Base-by-base conservation (phyloP, 768 basidiomycete genomes). In the Leccinum truebloodii region DNA sequence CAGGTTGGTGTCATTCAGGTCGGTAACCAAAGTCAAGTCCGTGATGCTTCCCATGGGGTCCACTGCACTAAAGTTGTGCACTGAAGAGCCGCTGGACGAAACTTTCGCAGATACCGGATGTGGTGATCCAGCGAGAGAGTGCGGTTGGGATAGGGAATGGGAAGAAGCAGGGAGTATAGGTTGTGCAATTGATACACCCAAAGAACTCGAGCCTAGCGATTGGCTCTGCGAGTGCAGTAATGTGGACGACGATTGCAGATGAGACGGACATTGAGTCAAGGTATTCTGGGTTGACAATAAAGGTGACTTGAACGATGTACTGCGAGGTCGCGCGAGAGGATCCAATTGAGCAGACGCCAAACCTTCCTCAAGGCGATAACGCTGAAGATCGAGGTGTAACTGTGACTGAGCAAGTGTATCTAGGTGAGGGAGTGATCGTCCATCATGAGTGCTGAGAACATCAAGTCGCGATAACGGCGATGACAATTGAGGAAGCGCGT, bases 71-170 rank as follows among this genome's bases (percentile, higher is more conserved):
- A 67, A 60, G 44, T 59, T 62, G 22, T 66, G 60, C 34, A 53
- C 59, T 9, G 69, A 70, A 26, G 73, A 65, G 24, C 61, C 62
- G 5, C 65, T 62, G 13, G 75, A 66, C 3, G 67, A 59, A 24
- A 59, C 59, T 32, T 64, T 72, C 24, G 72, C 49, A 22, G 72
- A 70, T 48, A 63, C 55, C 16, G 53, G 46, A 48, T 60, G 69
- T 16, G 73, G 73, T 22, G 73, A 74, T n/a, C 67, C 71, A 12
- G 67, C 60, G 30, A 74, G 64, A 8, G 73, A 75, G 50, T 64
- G 74, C 22, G 73, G 63, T 30, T 59, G 68, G 1, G 71, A 72
- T 14, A 72, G 55, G 7, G 72, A 61, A 39, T 61, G 65, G 14
- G 72, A 54, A 20, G 67, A 51, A 46, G 72, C 49, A 12, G 68